Conservation (phyloP, 495 filamentous ascomycete genomes). For the Aspergillus funiculosus region DNA sequence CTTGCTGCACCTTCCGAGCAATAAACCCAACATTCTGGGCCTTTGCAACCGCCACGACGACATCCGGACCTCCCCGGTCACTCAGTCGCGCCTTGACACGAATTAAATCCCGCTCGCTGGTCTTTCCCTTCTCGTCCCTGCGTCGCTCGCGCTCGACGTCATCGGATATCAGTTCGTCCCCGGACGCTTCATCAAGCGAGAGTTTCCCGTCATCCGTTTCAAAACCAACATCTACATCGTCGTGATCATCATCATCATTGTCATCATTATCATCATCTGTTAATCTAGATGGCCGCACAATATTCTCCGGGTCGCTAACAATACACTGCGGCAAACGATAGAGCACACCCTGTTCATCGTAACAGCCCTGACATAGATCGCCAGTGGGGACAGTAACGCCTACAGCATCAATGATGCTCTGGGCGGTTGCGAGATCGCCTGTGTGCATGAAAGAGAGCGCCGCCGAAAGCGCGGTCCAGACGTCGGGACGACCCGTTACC, state of each 20-base stretch:
- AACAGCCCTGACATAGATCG: slow-evolving; percentile 66
- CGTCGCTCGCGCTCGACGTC: slow-evolving; percentile 46
- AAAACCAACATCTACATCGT: slow-evolving; percentile 38
- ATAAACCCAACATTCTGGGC: slow-evolving; percentile 58
- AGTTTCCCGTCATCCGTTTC: slow-evolving; percentile 45
- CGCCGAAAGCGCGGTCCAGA: slow-evolving; percentile 68
- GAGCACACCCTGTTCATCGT: slow-evolving; percentile 68
- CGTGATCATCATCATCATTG: slow-evolving; percentile 1
- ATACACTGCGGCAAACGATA: slow-evolving; percentile 75
- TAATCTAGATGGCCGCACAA: slow-evolving; percentile 39
- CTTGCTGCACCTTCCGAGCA: slow-evolving; percentile 56
- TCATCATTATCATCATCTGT: slow-evolving; percentile 2
- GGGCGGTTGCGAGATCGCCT: slow-evolving; percentile 63
- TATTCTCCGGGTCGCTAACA: slow-evolving; percentile 67
- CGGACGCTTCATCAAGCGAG: slow-evolving; percentile 39
- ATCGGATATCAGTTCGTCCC: slow-evolving; percentile 43
- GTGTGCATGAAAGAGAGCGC: slow-evolving; percentile 60
- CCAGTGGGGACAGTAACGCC: slow-evolving; percentile 74
- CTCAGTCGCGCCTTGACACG: slow-evolving; percentile 61
- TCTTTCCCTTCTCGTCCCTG: slow-evolving; percentile 61
- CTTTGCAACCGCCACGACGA: slow-evolving; percentile 54
- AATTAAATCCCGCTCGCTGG: slow-evolving; percentile 49
- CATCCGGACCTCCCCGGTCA: slow-evolving; percentile 59
- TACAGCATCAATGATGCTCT: slow-evolving; percentile 68
- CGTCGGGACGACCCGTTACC: slow-evolving; percentile 66